These are phyloP conservation scores for Panicum miliaceum DNA, from an alignment of 176 grass and related monocot species.

Conservation along the genomic window DNA sequence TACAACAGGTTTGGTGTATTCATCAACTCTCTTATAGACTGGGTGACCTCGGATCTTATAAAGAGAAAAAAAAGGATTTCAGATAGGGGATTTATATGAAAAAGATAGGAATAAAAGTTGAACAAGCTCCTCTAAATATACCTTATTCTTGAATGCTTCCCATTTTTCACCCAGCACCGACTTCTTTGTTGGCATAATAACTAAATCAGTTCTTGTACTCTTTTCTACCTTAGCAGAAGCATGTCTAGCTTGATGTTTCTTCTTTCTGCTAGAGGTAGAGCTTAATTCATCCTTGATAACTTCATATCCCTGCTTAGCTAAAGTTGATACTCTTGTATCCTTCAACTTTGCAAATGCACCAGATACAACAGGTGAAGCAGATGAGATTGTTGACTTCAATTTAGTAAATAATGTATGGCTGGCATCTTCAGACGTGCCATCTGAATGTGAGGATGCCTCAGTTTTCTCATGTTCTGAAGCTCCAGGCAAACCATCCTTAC, in stretches of 20 bases:
- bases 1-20: conserved; percentile 74
- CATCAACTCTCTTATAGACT: conserved; percentile 58
- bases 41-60: conserved; percentile 66
- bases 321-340: conserved; percentile 62
- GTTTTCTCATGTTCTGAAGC: conserved; percentile 45
- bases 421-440: conserved; percentile 41
- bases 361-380: conserved; percentile 59
- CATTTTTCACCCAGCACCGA: conserved; percentile 85
- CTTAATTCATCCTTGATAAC: conserved; percentile 78
- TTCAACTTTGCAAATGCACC: conserved; percentile 65
- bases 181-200: conserved; percentile 79
- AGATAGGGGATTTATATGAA: conserved; percentile 20
- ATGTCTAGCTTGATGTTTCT: conserved; percentile 56
- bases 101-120: neutral
- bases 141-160: conserved; percentile 92
- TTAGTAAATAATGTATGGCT: conserved; percentile 58
- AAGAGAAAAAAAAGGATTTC: conserved; percentile 36
- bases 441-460: conserved; percentile 43
- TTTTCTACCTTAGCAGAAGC: conserved; percentile 59
- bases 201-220: conserved; percentile 69
- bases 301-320: conserved; percentile 75
- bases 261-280: conserved; percentile 61
- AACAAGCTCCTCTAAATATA: conserved; percentile 38
- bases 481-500: conserved; percentile 38
- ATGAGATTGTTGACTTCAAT: conserved; percentile 61